Evolutionary conservation across 2,329 filamentous ascomycete genomes (phyloP), one percentile per base, ranked within the genome.

Genomic region (Dactylella cylindrospora): DNA sequence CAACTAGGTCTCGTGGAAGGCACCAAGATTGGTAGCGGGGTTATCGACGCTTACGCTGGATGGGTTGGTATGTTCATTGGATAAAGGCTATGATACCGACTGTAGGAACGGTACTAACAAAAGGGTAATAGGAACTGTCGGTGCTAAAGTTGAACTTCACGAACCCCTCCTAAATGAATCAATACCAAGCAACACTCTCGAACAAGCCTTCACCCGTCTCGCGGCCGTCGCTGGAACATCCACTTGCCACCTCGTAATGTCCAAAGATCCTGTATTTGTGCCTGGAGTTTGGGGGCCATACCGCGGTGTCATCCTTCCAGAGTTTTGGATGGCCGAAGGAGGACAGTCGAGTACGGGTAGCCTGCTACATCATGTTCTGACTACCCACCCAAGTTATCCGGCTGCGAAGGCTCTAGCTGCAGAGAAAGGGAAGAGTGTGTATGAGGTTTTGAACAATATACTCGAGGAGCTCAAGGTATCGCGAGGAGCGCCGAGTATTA

Each of bases 221-320:
- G 93, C 93, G 1, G 90, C 90, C 13, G 93, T 98, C 3, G 93
- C 93, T 0, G 93, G 93, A 64, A 98, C 93, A 3, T 97, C 93
- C 0, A 98, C 93, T 12, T 98, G 93, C 75, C 93, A 98, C 74
- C 77, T 98, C 51, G 93, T 90, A 73, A 94, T 98, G 87, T 95
- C 90, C 5, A 85, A 85, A 67, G 82, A 95, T 29, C 87, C 93
- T 0, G 86, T 97, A 20, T 98, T 98, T 71, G 93, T 96, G 9
- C 82, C 88, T 45, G 93, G 93, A 28, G 90, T 98, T 19, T 98
- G 93, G 93, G 93, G 93, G 0, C 93, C 93, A 0, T 98, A 98
- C 76, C 81, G 90, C 57, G 93, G 98, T 71, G 93, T 95, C 3
- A 80, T 98, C 33, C 81, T 97, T 15, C 90, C 93, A 0, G 84